Evolutionary conservation across 2,329 filamentous ascomycete species (phyloP), one percentile per base, ranked within the genome.

Genomic region (Pseudogymnoascus sp.): DNA sequence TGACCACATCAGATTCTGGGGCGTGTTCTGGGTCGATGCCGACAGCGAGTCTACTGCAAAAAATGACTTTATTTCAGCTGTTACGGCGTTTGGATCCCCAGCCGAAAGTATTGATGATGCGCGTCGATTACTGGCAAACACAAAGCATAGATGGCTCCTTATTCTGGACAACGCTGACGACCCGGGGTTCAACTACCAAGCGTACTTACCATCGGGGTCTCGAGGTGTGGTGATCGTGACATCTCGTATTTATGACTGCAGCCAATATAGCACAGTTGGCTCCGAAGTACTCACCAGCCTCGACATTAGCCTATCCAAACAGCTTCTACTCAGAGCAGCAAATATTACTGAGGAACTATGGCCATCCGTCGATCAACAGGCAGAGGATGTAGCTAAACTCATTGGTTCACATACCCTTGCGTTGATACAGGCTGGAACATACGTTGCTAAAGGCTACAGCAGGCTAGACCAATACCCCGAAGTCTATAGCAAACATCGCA

Each of bases 151-250:
- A 5, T 76, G 73, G 74, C 69, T 76, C 8, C 67, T 76, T n/a
- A 70, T 79, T 4, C 72, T 79, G 24, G 76, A 79, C 66, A 79
- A 79, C 64, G 76, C 74, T 0, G 76, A 79, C 60, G 70, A 76
- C 65, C 70, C 73, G 6, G 62, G 67, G 5, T n/a, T 29, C 11
- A 71, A 60, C 65, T 71, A 66, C 64, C 64, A 66, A 62, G 47
- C 66, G 61, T 56, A 74, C 64, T 40, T 73, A 72, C 62, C 74
- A 70, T 1, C 31, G 62, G 21, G 72, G 67, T 11, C 64, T 66
- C 26, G 65, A 50, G 66, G 76, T 70, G n/a, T 69, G 42, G 71
- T 77, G n/a, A 61, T 78, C 1, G 67, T 78, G 1, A 79, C 77
- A 0, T 76, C 72, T 8, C 68, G 75, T 33, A 75, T 76, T 59